These are phyloP conservation scores for Wickerhamomyces bisporus DNA, from an alignment of 805 yeast genomes.

Conservation along the genomic window DNA sequence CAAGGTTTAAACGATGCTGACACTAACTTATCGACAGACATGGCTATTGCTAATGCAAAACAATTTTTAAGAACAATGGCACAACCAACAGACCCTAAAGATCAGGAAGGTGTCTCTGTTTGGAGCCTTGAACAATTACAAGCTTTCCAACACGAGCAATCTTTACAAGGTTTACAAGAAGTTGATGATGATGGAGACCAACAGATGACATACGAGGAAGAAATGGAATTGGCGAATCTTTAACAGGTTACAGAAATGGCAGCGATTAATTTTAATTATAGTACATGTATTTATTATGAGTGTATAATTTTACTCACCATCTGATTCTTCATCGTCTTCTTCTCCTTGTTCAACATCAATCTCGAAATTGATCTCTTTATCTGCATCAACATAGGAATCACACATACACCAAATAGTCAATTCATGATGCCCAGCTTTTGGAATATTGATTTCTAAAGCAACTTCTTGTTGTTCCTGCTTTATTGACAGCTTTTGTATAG, in stretches of 20 bases:
- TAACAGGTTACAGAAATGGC: background rate
- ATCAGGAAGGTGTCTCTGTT: constrained; percentile 90
- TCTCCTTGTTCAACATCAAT: constrained; percentile 37
- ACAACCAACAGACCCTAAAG: constrained; percentile 84
- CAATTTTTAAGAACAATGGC: constrained; percentile 90
- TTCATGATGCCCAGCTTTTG: constrained; percentile 54
- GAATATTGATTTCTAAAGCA: constrained; percentile 50
- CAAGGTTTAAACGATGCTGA: constrained; percentile 92
- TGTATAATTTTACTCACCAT: too few species aligned
- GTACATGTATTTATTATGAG: too few species aligned
- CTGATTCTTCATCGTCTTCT: constrained; percentile 20
- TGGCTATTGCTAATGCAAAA: constrained; percentile 94
- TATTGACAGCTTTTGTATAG: constrained; percentile 61
- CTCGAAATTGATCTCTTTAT: constrained; percentile 65
- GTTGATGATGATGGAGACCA: constrained; percentile 25
- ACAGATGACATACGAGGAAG: constrained; percentile 22
- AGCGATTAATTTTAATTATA: background rate
- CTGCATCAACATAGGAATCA: constrained; percentile 91
- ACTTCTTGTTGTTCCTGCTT: constrained; percentile 47
- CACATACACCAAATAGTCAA: constrained; percentile 81
- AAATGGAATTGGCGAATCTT: constrained; percentile 19
- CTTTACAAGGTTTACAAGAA: constrained; percentile 12
- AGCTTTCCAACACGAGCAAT: constrained; percentile 51
- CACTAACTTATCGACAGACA: constrained; percentile 87
- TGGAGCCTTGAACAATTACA: constrained; percentile 76